Conservation (phyloP, 257 asterid species). For the Penstemon barbatus region DNA sequence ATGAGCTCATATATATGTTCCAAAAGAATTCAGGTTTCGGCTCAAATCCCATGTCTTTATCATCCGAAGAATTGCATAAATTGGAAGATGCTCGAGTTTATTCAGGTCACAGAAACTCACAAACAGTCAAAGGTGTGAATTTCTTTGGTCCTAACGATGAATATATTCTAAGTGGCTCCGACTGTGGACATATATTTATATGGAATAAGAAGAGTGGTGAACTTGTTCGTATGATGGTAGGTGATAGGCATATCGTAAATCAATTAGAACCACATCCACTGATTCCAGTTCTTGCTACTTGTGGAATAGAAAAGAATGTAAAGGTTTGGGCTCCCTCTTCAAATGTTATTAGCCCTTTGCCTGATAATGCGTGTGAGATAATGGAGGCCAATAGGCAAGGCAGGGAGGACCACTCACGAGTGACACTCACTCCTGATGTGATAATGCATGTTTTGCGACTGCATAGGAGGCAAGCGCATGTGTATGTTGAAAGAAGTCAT, state of each 20-base stretch:
- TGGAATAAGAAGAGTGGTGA: conserved; percentile 72
- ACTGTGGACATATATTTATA: conserved; percentile 73
- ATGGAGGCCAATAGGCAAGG: conserved; percentile 62
- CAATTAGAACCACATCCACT: conserved; percentile 67
- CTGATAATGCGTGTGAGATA: conserved; percentile 55
- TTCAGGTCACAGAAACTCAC: conserved; percentile 68
- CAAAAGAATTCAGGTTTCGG: conserved; percentile 68
- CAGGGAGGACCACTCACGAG: conserved; percentile 59
- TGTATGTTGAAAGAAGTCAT: conserved; percentile 49
- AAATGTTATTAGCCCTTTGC: conserved; percentile 50
- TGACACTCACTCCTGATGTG: conserved; percentile 65
- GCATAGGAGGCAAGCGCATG: conserved; percentile 71
- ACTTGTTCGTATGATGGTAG: conserved; percentile 66
- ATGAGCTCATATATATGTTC: conserved; percentile 72
- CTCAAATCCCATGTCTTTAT: conserved; percentile 41
- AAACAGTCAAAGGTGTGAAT: conserved; percentile 70
- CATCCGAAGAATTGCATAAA: conserved; percentile 33
- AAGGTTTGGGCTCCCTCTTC: conserved; percentile 78
- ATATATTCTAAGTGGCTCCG: conserved; percentile 74
- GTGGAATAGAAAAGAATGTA: conserved; percentile 65
- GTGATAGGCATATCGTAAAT: conserved; percentile 65
- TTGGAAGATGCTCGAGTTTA: conserved; percentile 45
- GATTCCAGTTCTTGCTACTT: conserved; percentile 68
- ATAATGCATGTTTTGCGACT: conserved; percentile 74
- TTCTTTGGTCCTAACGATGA: conserved; percentile 76